A percentile compares a stretch with the other conserved stretches of the same genome.
These are phyloP conservation scores for Schizochytrium sp. DNA, from an alignment of 108 stramenopile species.

Conservation along the genomic window DNA sequence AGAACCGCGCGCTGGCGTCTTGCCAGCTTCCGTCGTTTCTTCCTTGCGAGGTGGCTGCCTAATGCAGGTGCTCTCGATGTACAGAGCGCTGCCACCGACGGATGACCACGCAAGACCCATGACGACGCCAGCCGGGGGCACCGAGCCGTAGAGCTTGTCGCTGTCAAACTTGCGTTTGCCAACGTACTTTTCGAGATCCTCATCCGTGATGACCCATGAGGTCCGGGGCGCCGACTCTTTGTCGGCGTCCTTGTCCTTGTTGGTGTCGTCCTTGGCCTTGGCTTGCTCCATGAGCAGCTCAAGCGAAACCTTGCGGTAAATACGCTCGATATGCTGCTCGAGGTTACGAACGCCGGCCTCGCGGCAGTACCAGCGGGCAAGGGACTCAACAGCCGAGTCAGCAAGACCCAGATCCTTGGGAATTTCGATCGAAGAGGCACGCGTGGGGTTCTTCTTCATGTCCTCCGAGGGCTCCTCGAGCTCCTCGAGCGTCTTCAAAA, in stretches of 20 bases:
- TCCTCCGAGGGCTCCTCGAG: conserved; percentile 29
- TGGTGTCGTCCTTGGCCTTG: conserved; percentile 50
- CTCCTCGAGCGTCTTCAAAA: conserved; percentile 6
- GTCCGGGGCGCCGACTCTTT: not conserved
- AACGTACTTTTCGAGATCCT: conserved; percentile 75
- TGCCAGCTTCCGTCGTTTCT: not conserved
- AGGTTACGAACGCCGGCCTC: conserved; percentile 93
- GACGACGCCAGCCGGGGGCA: conserved; percentile 83
- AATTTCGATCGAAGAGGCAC: conserved; percentile 41
- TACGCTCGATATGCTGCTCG: conserved; percentile 87
- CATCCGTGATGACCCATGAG: conserved; percentile 37
- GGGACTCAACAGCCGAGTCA: conserved; percentile 68
- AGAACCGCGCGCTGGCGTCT: not conserved
- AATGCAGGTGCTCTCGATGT: conserved; percentile 81
- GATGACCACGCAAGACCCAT: conserved; percentile 96
- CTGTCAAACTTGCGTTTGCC: conserved; percentile 84
- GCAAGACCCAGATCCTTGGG: conserved; percentile 59
- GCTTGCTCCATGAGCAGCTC: conserved; percentile 67
- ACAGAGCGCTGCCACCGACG: conserved; percentile 89
- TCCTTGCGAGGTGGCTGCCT: not conserved
- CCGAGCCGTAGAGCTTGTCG: conserved; percentile 79
- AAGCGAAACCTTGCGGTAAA: conserved; percentile 74
- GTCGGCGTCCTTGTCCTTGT: not conserved
- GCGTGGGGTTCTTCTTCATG: conserved; percentile 20
- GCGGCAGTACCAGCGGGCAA: conserved; percentile 89